Evolutionary conservation across 2,329 filamentous ascomycete species (phyloP).

Genomic region (Clonostachys solani): DNA sequence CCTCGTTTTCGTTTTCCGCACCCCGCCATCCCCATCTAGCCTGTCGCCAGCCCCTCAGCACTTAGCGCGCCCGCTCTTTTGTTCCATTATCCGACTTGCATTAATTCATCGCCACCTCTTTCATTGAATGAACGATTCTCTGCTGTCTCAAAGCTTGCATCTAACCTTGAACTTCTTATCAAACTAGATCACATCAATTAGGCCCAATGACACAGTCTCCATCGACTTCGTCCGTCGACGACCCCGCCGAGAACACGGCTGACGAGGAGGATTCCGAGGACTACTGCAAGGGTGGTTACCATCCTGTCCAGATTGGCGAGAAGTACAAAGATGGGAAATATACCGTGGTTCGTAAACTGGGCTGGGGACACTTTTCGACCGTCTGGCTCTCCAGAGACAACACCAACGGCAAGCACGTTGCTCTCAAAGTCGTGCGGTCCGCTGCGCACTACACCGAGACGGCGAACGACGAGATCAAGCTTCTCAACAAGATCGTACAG

Average conservation of each 20-base stretch:
- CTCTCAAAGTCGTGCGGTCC: slow-evolving; percentile 94
- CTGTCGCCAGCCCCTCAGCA: too few species aligned
- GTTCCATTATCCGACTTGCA: too few species aligned
- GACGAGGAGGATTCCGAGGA: slow-evolving; percentile 99
- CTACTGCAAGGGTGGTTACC: slow-evolving; percentile 98
- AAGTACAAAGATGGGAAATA: slow-evolving; percentile 98
- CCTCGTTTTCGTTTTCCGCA: too few species aligned
- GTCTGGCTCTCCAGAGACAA: slow-evolving; percentile 86
- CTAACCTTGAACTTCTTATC: background rate
- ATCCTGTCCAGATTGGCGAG: slow-evolving; percentile 91
- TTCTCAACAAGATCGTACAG: slow-evolving; percentile 93
- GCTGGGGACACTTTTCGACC: slow-evolving; percentile 99
- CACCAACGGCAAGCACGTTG: slow-evolving; percentile 85
- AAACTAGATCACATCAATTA: slow-evolving; percentile 48
- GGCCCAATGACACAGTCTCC: slow-evolving; percentile 67
- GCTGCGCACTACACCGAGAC: slow-evolving; percentile 99
- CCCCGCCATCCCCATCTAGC: too few species aligned
- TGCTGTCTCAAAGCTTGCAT: background rate
- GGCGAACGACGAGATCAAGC: slow-evolving; percentile 96
- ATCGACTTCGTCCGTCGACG: slow-evolving; percentile 75
- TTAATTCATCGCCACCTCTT: too few species aligned
- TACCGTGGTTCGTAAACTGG: slow-evolving; percentile 91
- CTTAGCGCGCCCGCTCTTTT: too few species aligned
- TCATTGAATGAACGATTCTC: background rate
- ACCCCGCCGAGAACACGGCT: slow-evolving; percentile 84